Evolutionary conservation across 1,139 yeast species (phyloP), one percentile per base, ranked within the genome.

Genomic region (Yamadazyma taylorii): DNA sequence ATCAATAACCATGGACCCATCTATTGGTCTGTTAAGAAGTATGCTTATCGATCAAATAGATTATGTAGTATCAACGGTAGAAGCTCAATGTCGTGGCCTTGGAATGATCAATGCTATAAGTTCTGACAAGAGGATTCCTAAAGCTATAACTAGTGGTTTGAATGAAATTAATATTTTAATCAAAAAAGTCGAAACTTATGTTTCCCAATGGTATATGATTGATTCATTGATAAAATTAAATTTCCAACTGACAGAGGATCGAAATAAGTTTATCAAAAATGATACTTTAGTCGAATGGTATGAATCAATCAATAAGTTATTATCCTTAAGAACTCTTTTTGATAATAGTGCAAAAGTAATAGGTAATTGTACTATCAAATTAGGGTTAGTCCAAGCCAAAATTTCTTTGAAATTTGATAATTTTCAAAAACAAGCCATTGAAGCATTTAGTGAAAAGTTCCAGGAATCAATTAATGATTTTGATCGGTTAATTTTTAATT

Each of bases 201-300:
- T 72, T 14, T 45, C 51, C 2, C 60, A 65, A 23, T 87, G 95
- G 95, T 54, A 56, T 7, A 61, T 61, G 22, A 63, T 83, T 24
- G 85, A 81, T 50, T 60, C 71, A 2, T 57, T 85, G 4, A 82
- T 90, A 86, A 83, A 77, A 17, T 43, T 61, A 19, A 51, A 63
- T 38, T 40, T 60, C 17, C 43, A 54, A 9, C 41, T 50, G 4
- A 50, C 48, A 1, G 53, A 50, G 6, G 66, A 59, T 26, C 33
- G 58, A 12, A 24, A 23, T 2, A 46, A 46, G 29, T 37, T 37
- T 54, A 69, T 31, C 52, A 54, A 43, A 41, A 46, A 19, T 26
- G 48, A 69, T 2, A 60, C 68, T 16, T 48, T 81, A 33, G 45
- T 48, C 0, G 47, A 50, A 11, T 83, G 90, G 92, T 51, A 74